Base-by-base conservation (phyloP, 257 asterid species). In the Euphrasia confusa region DNA sequence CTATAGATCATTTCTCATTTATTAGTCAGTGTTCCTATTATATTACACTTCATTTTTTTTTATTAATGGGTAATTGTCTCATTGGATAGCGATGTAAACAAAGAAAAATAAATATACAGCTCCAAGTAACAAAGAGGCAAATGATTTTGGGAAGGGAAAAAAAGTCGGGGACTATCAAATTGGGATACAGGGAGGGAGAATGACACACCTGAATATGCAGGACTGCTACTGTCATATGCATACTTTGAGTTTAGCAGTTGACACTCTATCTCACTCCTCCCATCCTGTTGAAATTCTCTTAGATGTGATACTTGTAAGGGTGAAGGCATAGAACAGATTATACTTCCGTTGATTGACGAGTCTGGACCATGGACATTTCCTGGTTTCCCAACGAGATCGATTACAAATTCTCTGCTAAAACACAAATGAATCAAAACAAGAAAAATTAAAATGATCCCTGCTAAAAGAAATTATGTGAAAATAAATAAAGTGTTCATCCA, bases 311-410 rank as follows among this genome's bases (percentile, higher is more conserved):
- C 68, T 78, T 79, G 86, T 54, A 92, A 84, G 11, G 95, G 98
- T 9, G 98, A 88, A 66, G 98, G 96, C 62, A 86, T 81, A 4
- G 90, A 77, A 35, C 84, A 72, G 68, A 75, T 77, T 64, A 67
- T 56, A 71, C 83, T 74, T 74, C 87, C 91, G 61, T 79, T 89
- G 64, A 89, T 78, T 13, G 95, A 92, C 45, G 95, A 92, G 81
- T 89, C 95, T 57, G 96, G 93, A 60, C 81, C 78, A 12, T 80
- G 89, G 56, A 92, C 67, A 53, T 79, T 83, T 74, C 98, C 98
- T 7, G 98, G 98, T 68, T 84, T 78, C 68, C 97, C 96, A 61
- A 92, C 90, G 59, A 92, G 88, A 80, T 92, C 98, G 74, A 92
- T 92, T 21, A 92, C 90, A 74, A 80, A 84, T 66, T 92, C 98